Conservation (phyloP, 805 yeast genomes). For the Clavispora phyllophila region DNA sequence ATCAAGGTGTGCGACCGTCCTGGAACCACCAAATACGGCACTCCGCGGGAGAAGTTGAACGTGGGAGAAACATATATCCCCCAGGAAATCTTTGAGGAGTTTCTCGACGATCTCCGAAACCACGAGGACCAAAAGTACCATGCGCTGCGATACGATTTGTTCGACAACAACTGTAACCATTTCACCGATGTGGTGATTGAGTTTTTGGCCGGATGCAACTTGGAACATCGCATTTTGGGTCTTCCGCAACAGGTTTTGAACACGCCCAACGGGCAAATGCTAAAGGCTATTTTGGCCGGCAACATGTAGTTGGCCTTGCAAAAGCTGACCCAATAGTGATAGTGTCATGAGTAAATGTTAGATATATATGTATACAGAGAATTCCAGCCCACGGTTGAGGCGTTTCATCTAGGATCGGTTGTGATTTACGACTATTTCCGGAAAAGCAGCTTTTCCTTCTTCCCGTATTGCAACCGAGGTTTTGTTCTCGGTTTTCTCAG, state of each 20-base stretch:
- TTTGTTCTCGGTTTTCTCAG: too few relatives aligned
- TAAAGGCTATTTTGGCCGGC: conserved; percentile 29
- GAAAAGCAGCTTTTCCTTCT: too few relatives aligned
- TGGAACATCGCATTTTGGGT: conserved; percentile 48
- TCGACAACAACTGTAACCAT: conserved; percentile 65
- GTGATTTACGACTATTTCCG: too few relatives aligned
- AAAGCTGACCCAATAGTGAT: background rate
- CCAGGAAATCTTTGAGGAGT: conserved; percentile 49
- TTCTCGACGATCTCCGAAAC: conserved; percentile 41
- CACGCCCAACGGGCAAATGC: conserved; percentile 32
- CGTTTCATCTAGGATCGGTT: too few relatives aligned
- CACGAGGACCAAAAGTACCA: conserved; percentile 38
- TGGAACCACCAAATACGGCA: conserved; percentile 56
- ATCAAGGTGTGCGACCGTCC: conserved; percentile 38
- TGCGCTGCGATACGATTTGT: conserved; percentile 49
- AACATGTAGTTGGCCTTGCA: background rate
- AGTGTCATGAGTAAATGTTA: too few relatives aligned
- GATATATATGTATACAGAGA: too few relatives aligned
- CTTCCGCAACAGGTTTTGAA: conserved; percentile 49
- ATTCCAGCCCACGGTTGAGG: too few relatives aligned
- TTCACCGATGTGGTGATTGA: conserved; percentile 55
- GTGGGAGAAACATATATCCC: conserved; percentile 51
- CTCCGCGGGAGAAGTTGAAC: conserved; percentile 47
- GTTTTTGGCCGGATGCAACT: conserved; percentile 50
- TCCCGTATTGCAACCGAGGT: too few relatives aligned